Evolutionary conservation across 805 yeast species (phyloP).

Genomic region (Limtongia smithiae): DNA sequence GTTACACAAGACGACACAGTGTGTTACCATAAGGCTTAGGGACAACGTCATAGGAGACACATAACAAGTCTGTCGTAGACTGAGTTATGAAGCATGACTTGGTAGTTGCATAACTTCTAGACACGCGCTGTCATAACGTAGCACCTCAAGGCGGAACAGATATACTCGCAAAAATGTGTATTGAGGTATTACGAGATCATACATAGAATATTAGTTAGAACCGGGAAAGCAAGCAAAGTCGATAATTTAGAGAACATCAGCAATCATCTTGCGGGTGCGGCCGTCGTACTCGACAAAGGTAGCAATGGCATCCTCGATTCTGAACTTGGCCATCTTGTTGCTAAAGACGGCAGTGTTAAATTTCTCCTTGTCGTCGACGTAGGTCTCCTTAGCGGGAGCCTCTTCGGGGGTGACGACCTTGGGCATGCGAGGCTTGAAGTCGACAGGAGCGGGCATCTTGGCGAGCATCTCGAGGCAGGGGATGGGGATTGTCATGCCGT

Average conservation of each 20-base stretch:
- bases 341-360: slow-evolving; percentile 15
- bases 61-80: no score
- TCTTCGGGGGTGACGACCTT: slow-evolving; percentile 10
- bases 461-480: slow-evolving; percentile 35
- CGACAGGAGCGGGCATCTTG: slow-evolving; percentile 32
- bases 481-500: slow-evolving; percentile 39
- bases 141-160: no score
- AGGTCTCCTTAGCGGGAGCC: slow-evolving; percentile 20
- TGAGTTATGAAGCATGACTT: no score
- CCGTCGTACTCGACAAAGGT: slow-evolving; percentile 21
- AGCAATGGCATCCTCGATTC: slow-evolving; percentile 26
- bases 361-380: slow-evolving; percentile 18
- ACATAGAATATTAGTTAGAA: no score
- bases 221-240: no score
- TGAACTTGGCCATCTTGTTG: slow-evolving; percentile 11
- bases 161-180: no score
- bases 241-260: slow-evolving; percentile 1
- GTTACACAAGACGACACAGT: no score
- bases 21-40: no score
- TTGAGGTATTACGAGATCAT: no score
- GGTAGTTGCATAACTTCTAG: no score
- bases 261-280: slow-evolving; percentile 19
- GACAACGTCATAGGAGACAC: no score
- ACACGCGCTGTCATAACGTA: no score
- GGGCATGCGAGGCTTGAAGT: slow-evolving; percentile 19